Evolutionary conservation across 108 stramenopile genomes (phyloP).

Genomic region (Aurantiochytrium sp.): DNA sequence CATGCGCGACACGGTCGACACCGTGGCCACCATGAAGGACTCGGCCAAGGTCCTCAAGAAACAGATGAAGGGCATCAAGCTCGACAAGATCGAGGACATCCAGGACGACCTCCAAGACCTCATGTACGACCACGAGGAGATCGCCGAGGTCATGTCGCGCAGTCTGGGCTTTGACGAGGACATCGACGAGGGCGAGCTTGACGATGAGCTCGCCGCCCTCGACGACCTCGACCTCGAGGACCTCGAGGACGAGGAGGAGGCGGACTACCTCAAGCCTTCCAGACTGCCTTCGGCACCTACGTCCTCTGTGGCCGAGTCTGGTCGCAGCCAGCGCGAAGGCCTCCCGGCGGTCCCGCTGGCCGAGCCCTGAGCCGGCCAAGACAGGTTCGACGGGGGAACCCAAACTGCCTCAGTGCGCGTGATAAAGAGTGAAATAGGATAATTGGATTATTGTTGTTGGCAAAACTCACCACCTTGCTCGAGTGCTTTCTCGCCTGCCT

Average conservation of each 20-base stretch:
- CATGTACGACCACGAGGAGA: constrained; percentile 89
- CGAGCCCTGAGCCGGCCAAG: neutral
- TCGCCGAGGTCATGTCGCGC: constrained; percentile 71
- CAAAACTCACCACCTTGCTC: no score
- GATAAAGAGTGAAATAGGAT: no score
- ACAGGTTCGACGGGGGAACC: no score
- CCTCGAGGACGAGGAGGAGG: constrained; percentile 69
- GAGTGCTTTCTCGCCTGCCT: no score
- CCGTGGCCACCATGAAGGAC: constrained; percentile 89
- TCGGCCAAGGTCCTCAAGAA: constrained; percentile 77
- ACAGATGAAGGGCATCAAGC: constrained; percentile 78
- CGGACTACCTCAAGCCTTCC: constrained; percentile 33
- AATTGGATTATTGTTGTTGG: no score
- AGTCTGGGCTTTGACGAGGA: constrained; percentile 79
- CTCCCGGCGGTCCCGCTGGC: neutral
- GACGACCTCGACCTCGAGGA: constrained; percentile 69
- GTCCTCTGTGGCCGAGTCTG: neutral
- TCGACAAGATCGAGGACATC: constrained; percentile 87
- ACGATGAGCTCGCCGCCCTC: constrained; percentile 90
- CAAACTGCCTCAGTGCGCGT: no score
- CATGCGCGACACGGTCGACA: constrained; percentile 82
- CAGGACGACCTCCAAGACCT: constrained; percentile 85
- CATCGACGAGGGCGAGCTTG: constrained; percentile 90
- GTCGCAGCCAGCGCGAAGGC: neutral
- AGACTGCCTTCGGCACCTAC: constrained; percentile 7